Percentiles rank a stretch among this genome's conserved stretches.
Evolutionary conservation across 768 basidiomycete genomes (phyloP).

Genomic region (Gymnopilus dilepis): DNA sequence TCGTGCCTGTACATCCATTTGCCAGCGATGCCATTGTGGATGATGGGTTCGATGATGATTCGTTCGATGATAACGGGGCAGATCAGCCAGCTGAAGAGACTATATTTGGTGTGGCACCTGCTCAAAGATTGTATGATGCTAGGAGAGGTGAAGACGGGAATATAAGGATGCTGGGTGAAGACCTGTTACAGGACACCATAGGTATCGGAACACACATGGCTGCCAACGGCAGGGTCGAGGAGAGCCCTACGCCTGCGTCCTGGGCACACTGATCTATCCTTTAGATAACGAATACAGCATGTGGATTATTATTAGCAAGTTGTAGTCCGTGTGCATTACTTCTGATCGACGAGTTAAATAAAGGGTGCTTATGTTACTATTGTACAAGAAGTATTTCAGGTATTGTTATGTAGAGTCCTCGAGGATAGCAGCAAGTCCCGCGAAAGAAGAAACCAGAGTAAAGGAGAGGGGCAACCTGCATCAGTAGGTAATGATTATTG

Average conservation of each 20-base stretch:
- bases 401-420: neutral
- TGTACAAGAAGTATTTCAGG: neutral
- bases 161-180: constrained; percentile 65
- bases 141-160: constrained; percentile 34
- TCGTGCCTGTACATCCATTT: constrained; percentile 65
- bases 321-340: neutral
- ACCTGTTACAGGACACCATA: constrained; percentile 66
- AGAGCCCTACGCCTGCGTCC: constrained; percentile 69
- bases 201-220: constrained; percentile 61
- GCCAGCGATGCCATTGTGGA: constrained; percentile 54
- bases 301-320: neutral
- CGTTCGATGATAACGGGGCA: constrained; percentile 45
- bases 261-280: constrained; percentile 27
- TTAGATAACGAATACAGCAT: neutral
- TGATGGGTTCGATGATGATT: constrained; percentile 54
- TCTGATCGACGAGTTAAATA: neutral
- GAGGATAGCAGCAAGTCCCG: neutral
- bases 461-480: neutral
- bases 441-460: neutral
- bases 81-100: constrained; percentile 59
- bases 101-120: constrained; percentile 71
- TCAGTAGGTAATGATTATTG: neutral
- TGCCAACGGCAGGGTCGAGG: constrained; percentile 54
- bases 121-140: constrained; percentile 40
- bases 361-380: neutral